Evolutionary conservation across 768 basidiomycete species (phyloP).

Genomic region (Trametes cingulata): DNA sequence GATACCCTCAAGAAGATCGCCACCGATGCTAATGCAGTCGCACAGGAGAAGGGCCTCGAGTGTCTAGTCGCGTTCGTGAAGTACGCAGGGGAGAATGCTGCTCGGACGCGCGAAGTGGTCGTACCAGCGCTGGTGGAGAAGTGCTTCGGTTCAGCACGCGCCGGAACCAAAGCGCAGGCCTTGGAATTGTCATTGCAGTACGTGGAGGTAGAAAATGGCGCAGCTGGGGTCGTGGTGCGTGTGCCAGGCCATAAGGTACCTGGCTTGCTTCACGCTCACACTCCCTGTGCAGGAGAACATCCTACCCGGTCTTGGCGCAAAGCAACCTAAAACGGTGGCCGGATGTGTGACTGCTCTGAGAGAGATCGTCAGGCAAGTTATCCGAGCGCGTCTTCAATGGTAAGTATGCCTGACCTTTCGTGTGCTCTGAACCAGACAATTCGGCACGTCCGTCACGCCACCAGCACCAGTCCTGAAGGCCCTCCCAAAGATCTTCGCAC

Average conservation of each 20-base stretch:
- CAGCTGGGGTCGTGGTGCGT: slow-evolving; percentile 86
- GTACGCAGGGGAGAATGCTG: slow-evolving; percentile 87
- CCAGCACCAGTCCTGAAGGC: slow-evolving; percentile 81
- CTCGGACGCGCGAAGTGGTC: slow-evolving; percentile 76
- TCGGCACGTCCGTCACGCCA: slow-evolving; percentile 75
- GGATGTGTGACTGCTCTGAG: slow-evolving; percentile 75
- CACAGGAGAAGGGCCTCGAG: slow-evolving; percentile 97
- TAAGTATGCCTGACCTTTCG: slow-evolving; percentile 38
- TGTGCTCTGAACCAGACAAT: slow-evolving; percentile 49
- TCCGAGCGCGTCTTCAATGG: slow-evolving; percentile 30
- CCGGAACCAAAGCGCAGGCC: slow-evolving; percentile 87
- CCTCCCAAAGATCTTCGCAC: slow-evolving; percentile 91
- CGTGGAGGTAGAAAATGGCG: slow-evolving; percentile 90
- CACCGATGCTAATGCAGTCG: slow-evolving; percentile 92
- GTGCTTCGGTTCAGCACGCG: slow-evolving; percentile 87
- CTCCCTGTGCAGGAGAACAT: slow-evolving; percentile 51
- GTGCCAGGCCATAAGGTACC: slow-evolving; percentile 10
- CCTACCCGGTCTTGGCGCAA: slow-evolving; percentile 81
- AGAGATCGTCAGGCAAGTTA: slow-evolving; percentile 77
- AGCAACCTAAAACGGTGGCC: slow-evolving; percentile 93
- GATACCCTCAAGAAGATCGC: slow-evolving; percentile 85
- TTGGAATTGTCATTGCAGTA: slow-evolving; percentile 86
- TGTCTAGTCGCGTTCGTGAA: slow-evolving; percentile 84
- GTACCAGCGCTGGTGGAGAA: slow-evolving; percentile 96
- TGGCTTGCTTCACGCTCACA: background rate